Base-by-base conservation (phyloP, 192 early-diverging fungal species). In the Umbelopsis sp. region DNA sequence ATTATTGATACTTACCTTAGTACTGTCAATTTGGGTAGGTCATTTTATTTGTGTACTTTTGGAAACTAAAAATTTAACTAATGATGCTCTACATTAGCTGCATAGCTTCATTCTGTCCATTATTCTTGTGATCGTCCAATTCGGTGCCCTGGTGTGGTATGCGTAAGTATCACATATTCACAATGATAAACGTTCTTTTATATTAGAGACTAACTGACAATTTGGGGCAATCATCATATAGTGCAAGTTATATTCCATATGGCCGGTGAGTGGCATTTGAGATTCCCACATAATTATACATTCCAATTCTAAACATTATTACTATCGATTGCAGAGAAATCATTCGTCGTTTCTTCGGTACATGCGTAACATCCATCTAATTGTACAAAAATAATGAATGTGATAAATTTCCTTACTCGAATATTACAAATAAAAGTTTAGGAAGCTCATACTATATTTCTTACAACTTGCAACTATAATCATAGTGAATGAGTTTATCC, bases 191-290 rank as follows among this genome's bases (percentile, higher is more conserved):
- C 22, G 46, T 18, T 46, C 30, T 18, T 37, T 18, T 1, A 3
- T 12, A 16, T 44, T 25, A 35, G 12, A 44, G 15, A 35, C 65
- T 67, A 13, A 21, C 16, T 21, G 23, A 22, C 37, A n/a, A 5
- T 48, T 47, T n/a, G n/a, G 11, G 46, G 41, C 75, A 49, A n/a
- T 67, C 50, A 22, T 46, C 68, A 81, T 89, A 77, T 70, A 89
- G 88, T 12, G 88, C 93, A 15, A 91, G 89, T 73, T 98, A 98
- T 79, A 95, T 98, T 78, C 97, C 97, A 5, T 98, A 93, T 70
- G 94, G 93, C 10, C 87, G 89, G 64, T 86, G 85, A 74, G 67
- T 66, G 6, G 41, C 12, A 35, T 35, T 53, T 53, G 51, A 30
- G 6, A 61, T 61, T 35, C 18, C 27, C 16, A 27, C 30, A 61